Base-by-base conservation (phyloP, 164 flowering plant genomes). In the Euptelea pleiosperma region DNA sequence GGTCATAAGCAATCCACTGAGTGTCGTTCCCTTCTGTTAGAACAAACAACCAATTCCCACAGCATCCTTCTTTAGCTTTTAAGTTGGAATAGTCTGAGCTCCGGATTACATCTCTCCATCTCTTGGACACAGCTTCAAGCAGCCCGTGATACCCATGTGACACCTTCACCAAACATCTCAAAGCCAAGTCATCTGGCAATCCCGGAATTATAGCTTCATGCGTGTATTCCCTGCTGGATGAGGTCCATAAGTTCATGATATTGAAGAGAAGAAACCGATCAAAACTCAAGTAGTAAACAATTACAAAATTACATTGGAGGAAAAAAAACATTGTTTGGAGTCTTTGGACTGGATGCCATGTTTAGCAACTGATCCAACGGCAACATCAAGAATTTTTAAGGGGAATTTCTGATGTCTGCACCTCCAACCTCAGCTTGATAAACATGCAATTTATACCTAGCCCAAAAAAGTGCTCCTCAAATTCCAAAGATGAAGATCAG, bases 1-100 rank as follows among this genome's bases (percentile, higher is more conserved):
- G 81, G 64, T 77, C 82, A 59, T 75, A 77, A 35, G 82, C 75
- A 65, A 64, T 52, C 82, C 78, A 77, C 29, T 66, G 70, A 29
- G 53, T 61, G 14, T 67, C 24, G 16, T 61, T 39, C 14, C 53
- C 54, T 55, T 72, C 78, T 2, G 79, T 66, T 24, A 70, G 64
- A 61, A 75, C 65, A 60, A 77, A 74, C 22, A 77, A 46, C 82
- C 79, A 77, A 33, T 74, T 54, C 12, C 79, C 79, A 45, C 37
- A 70, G 64, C 75, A 77, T 36, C 77, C 77, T 58, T 74, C 61
- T 52, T 19, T 46, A 37, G 73, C 62, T 70, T 72, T 77, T 10
- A 66, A 61, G 53, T 6, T 35, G 15, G 69, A 60, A 62, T 74
- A 77, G 5, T 77, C 79, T 6, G 61, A 22, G 60, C 75, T 64